Base-by-base conservation (phyloP, 257 asterid genomes). In the Salvia miltiorrhiza region DNA sequence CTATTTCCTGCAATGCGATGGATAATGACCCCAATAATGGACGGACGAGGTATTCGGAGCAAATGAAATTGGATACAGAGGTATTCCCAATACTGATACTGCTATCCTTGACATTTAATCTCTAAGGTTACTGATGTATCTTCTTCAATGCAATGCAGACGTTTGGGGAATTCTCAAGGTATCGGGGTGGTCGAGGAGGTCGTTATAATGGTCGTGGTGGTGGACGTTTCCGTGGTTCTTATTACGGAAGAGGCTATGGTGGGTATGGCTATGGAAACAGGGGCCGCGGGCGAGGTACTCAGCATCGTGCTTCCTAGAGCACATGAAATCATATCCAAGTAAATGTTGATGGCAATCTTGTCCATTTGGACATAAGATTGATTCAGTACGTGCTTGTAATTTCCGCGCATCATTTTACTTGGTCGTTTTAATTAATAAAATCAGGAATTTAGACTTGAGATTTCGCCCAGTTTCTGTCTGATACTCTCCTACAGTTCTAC, bases 111-210 rank as follows among this genome's bases (percentile, higher is more conserved):
- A 30, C 41, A 5, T 23, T 23, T 16, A 4, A 26, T 43, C 40
- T 54, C 10, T 4, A 37, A 53, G 9, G 35, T 12, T 37, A 50
- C 83, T 88, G 40, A 81, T 75, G 1, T 73, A 4, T 43, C 13
- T 13, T 28, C 9, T 7, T 67, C 43, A 20, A 26, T 79, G 35
- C 47, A 19, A 26, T 79, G 74, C 85, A 90, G 98, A 93, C 97
- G 33, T 93, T 93, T 78, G 98, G 98, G 80, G 96, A 93, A 9
- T 88, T 80, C 74, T 71, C 97, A n/a, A 84, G 97, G 78, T 82
- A 82, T 43, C 92, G 95, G 9, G 93, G 96, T 52, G 92, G 98
- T 10, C 85, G 96, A 17, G 96, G 97, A 32, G 96, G 97, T 4
- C 91, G 93, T 65, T 89, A 88, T 12, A 78, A 79, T 40, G 81